Base-by-base conservation (phyloP, 1,284 basidiomycete genomes). In the Pterulicium gracile region DNA sequence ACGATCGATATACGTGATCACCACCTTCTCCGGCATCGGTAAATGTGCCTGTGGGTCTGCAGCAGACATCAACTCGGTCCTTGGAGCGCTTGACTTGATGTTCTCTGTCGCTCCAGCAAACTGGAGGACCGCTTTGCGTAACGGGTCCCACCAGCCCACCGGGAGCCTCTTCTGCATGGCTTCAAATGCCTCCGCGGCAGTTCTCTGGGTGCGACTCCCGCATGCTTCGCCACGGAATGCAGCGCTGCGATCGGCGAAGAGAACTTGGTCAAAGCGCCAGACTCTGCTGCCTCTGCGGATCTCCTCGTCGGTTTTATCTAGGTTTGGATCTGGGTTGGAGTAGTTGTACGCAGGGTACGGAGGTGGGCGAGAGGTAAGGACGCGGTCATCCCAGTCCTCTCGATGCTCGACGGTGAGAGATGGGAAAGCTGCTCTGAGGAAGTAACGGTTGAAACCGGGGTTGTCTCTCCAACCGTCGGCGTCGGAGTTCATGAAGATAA, bases 1-100 rank as follows among this genome's bases (percentile, higher is more conserved):
- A 24, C 87, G 69, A 47, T 75, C 79, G 54, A 89, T 79, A 56
- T 90, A 90, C 12, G 82, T 86, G 43, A 89, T 75, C 10, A 86
- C 72, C 3, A 86, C 64, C 49, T 63, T 68, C 36, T 62, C 62
- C 12, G 65, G 69, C 55, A 66, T 64, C 1, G 68, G 63, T 3
- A 69, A 56, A 32, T 43, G 21, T 18, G 36, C 42, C 21, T 43
- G 42, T 10, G 24, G 35, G 12, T 40, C 43, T 10, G 48, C 52
- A 45, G 58, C 57, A 45, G 56, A 60, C 23, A 54, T 54, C 42
- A 48, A 50, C n/a, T 3, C n/a, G 32, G 22, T 17, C 13, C 19
- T 34, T 24, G 24, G 14, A 5, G 24, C 17, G 21, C 4, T n/a
- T 14, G 21, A 21, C 18, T 45, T 45, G 22, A 24, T 34, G 17